These are phyloP conservation scores for Hordeum marinum DNA, from an alignment of 176 grass and related monocot genomes.

Conservation along the genomic window DNA sequence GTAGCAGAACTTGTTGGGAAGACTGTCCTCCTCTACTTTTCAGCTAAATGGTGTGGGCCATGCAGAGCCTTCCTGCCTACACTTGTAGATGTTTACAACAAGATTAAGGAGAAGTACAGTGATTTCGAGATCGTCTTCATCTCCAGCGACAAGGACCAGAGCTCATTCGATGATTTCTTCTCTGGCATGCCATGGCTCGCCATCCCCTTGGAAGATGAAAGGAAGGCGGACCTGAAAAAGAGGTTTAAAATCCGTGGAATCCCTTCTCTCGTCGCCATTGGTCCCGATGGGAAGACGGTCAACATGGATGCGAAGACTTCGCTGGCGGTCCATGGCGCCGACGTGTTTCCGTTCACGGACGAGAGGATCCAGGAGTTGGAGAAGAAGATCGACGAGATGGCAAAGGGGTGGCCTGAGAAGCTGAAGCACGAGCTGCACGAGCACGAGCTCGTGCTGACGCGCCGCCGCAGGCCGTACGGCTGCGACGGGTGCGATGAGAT, in stretches of 20 bases:
- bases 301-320: constrained; percentile 39
- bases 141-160: constrained; percentile 63
- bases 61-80: constrained; percentile 72
- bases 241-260: constrained; percentile 48
- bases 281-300: constrained; percentile 56
- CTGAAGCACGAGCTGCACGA: constrained; percentile 65
- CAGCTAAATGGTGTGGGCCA: constrained; percentile 61
- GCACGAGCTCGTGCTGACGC: constrained; percentile 67
- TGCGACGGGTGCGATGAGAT: constrained; percentile 44
- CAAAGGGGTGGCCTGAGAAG: constrained; percentile 62
- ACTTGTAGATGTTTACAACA: constrained; percentile 60
- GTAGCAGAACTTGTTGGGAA: constrained; percentile 76
- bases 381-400: constrained; percentile 49
- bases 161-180: constrained; percentile 61
- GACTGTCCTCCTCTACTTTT: constrained; percentile 88
- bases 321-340: constrained; percentile 48
- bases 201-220: constrained; percentile 62
- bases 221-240: constrained; percentile 40
- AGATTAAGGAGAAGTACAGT: constrained; percentile 65
- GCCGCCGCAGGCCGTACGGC: neutral
- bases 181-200: constrained; percentile 84
- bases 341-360: constrained; percentile 71
- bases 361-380: constrained; percentile 55
- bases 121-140: constrained; percentile 82
- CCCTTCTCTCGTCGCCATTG: constrained; percentile 72